These are phyloP conservation scores for Pseudocercospora fuligena DNA, from an alignment of 2,329 filamentous ascomycete genomes.

Conservation along the genomic window DNA sequence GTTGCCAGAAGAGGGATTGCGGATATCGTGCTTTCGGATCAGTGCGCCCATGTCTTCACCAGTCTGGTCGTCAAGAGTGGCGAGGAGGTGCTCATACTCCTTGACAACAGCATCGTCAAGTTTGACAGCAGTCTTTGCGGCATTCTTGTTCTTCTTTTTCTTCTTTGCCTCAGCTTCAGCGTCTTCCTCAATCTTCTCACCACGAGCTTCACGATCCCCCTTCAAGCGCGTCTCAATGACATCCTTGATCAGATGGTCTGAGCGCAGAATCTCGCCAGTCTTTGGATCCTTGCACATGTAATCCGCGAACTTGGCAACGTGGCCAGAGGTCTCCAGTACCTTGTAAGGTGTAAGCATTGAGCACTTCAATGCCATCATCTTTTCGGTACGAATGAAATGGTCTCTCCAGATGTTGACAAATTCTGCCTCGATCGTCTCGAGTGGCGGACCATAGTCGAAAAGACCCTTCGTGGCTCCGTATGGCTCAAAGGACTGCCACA, in stretches of 20 bases:
- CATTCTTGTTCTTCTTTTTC: constrained; percentile 79
- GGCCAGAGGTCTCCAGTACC: constrained; percentile 88
- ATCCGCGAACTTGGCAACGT: constrained; percentile 97
- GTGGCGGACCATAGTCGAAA: constrained; percentile 91
- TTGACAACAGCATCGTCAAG: constrained; percentile 83
- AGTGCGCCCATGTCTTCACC: constrained; percentile 83
- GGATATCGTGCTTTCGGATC: constrained; percentile 89
- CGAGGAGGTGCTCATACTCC: constrained; percentile 90
- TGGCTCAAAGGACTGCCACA: constrained; percentile 93
- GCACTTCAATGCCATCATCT: constrained; percentile 95
- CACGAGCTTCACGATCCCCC: constrained; percentile 90
- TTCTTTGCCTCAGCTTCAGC: constrained; percentile 73
- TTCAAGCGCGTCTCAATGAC: constrained; percentile 85
- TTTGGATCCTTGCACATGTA: constrained; percentile 95
- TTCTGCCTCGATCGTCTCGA: constrained; percentile 83
- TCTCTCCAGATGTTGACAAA: constrained; percentile 89
- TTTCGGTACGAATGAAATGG: constrained; percentile 90
- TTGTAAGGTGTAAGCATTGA: constrained; percentile 91
- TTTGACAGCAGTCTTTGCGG: constrained; percentile 71
- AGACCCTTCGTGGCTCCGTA: constrained; percentile 65
- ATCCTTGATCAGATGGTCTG: constrained; percentile 95
- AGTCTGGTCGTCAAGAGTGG: constrained; percentile 93
- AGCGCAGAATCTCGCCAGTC: constrained; percentile 93
- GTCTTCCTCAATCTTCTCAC: constrained; percentile 75
- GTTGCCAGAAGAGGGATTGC: constrained; percentile 79